phyloP scores from a whole-genome alignment of 139 green algal genomes.

The Chlorella sp. region DNA sequence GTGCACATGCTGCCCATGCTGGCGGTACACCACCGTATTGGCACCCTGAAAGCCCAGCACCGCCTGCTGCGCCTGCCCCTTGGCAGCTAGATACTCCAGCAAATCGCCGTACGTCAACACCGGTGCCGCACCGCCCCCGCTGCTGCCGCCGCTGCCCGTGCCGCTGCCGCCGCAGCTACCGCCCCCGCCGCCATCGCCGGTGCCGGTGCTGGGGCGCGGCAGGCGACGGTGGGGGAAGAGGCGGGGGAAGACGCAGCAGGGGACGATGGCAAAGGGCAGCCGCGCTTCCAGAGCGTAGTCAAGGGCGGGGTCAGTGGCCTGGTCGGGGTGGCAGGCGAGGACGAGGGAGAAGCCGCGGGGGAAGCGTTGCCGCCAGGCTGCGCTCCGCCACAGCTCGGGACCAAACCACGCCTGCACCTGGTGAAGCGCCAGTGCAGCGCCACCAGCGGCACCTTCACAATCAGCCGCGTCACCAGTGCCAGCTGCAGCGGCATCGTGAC shows the following conservation, averaged over 20 bases:
- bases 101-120: slow-evolving; percentile 54
- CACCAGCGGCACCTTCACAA: neutral
- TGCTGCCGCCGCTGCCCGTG: neutral
- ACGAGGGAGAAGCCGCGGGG: slow-evolving; percentile 42
- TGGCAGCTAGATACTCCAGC: slow-evolving; percentile 48
- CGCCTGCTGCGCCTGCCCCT: neutral
- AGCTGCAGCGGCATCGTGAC: neutral
- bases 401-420: slow-evolving; percentile 40
- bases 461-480: neutral
- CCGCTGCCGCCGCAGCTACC: neutral
- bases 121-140: neutral
- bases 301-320: slow-evolving; percentile 66
- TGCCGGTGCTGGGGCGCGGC: neutral
- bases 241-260: slow-evolving; percentile 70
- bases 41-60: slow-evolving; percentile 50
- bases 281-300: slow-evolving; percentile 44
- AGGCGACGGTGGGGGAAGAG: slow-evolving; percentile 57
- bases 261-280: slow-evolving; percentile 66
- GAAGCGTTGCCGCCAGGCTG: slow-evolving; percentile 10
- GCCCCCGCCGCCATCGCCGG: neutral
- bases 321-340: slow-evolving; percentile 67
- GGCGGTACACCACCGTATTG: slow-evolving; percentile 47
- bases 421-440: neutral
- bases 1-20: neutral
- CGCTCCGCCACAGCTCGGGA: slow-evolving; percentile 31